Base-by-base conservation (phyloP, 2,329 filamentous ascomycete genomes). In the Neofusicoccum cordaticola region DNA sequence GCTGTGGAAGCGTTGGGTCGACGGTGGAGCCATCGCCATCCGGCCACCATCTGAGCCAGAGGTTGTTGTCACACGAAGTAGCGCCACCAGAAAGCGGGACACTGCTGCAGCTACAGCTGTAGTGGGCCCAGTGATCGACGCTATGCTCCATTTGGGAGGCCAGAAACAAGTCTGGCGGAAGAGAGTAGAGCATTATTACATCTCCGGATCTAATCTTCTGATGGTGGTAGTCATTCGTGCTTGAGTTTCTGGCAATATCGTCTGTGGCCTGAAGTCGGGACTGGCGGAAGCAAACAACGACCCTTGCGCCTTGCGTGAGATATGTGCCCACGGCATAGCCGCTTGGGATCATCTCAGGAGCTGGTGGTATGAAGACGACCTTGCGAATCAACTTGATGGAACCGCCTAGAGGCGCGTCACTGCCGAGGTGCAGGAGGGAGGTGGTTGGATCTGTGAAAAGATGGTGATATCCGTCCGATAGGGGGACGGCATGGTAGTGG, bases 381-480 rank as follows among this genome's bases (percentile, higher is more conserved):
- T 88, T 88, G 27, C 85, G 81, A 5, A 85, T 78, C 13, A 90
- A 75, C 67, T 84, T 86, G 0, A 79, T 85, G 62, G 80, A 83
- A 48, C 85, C 85, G 35, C 79, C 79, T 17, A 86, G 76, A 1
- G 86, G 85, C 0, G 85, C 83, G 76, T 90, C 86, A 51, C 81
- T 85, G 3, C 88, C 88, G 15, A 91, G 75, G 66, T 83, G 88
- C 6, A 90, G 79, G 8, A 81, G 74, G 9, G 81, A 83, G 1
- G 81, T 84, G 11, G 74, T 74, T 4, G 87, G 86, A 70, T 90
- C 87, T 6, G 85, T 86, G 71, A 89, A 90, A 4, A 90, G 74
- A 41, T 90, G 79, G 68, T 90, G 86, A 64, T 84, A 78, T 1
- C 88, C 87, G 71, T 90, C 88, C 66, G 85, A 88, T 44, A 90